Percentiles rank a stretch among this genome's conserved stretches.
Evolutionary conservation across 768 basidiomycete genomes (phyloP).

Genomic region (Mycena rosella): DNA sequence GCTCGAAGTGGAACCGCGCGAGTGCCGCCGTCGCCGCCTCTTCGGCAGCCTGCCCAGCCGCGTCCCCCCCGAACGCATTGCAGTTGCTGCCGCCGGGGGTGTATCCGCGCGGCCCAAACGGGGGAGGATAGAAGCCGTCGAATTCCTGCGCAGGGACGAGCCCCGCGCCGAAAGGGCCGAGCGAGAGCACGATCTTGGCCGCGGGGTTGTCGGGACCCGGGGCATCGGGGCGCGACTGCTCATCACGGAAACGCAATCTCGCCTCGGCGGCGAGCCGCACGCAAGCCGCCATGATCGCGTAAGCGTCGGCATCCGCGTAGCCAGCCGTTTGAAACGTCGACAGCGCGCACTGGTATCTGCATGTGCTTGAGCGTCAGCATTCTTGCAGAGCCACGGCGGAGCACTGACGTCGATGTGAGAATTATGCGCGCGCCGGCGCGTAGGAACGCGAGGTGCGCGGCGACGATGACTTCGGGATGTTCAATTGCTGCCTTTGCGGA

Average conservation of each 20-base stretch:
- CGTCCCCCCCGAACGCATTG: conserved; percentile 57
- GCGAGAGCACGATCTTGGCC: conserved; percentile 71
- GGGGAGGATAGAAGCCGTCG: conserved; percentile 80
- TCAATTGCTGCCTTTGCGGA: conserved; percentile 72
- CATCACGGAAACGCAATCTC: conserved; percentile 47
- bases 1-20: conserved; percentile 71
- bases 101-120: conserved; percentile 72
- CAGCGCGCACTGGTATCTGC: conserved; percentile 78
- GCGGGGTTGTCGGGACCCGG: conserved; percentile 27
- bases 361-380: neutral
- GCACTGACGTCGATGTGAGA: conserved; percentile 73
- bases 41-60: conserved; percentile 46
- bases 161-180: conserved; percentile 82
- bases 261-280: conserved; percentile 67
- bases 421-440: conserved; percentile 76
- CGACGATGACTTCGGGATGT: conserved; percentile 65
- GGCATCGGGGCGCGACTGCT: conserved; percentile 34
- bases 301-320: conserved; percentile 57
- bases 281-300: conserved; percentile 63
- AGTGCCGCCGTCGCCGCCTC: conserved; percentile 64
- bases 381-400: too few relatives aligned
- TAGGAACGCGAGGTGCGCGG: conserved; percentile 73
- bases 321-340: conserved; percentile 67
- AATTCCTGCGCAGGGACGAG: conserved; percentile 79
- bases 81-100: conserved; percentile 48